phyloP scores from a whole-genome alignment of 2,329 filamentous ascomycete genomes.

The Periconia macrospinosa region DNA sequence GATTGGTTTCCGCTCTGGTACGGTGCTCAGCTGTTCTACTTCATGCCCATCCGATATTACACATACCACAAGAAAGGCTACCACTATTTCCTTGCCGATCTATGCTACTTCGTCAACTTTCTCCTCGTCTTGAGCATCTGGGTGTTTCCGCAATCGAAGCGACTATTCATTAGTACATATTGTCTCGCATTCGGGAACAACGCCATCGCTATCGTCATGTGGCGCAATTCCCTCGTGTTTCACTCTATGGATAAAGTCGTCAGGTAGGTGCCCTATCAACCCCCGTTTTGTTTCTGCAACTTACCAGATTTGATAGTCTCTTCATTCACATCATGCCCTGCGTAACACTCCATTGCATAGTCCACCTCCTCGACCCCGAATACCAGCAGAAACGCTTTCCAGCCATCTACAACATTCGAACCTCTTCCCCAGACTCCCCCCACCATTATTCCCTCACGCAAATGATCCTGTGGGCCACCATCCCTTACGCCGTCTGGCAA shows the following conservation, averaged over 20 bases:
- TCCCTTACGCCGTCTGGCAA: slow-evolving; percentile 94
- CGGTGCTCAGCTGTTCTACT: slow-evolving; percentile 82
- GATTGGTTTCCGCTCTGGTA: slow-evolving; percentile 94
- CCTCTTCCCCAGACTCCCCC: slow-evolving; percentile 66
- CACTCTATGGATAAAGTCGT: slow-evolving; percentile 98
- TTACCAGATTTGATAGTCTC: slow-evolving; percentile 55
- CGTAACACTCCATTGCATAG: slow-evolving; percentile 86
- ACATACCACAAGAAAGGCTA: slow-evolving; percentile 90
- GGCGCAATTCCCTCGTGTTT: slow-evolving; percentile 97
- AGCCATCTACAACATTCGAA: slow-evolving; percentile 80
- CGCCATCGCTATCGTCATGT: slow-evolving; percentile 97
- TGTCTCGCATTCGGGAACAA: slow-evolving; percentile 96
- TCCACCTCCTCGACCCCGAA: slow-evolving; percentile 74
- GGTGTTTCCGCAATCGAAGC: slow-evolving; percentile 87
- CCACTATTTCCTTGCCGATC: slow-evolving; percentile 87
- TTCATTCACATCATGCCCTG: slow-evolving; percentile 99
- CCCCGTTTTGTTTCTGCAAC: background rate
- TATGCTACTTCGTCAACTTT: slow-evolving; percentile 98
- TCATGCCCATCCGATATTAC: slow-evolving; percentile 94
- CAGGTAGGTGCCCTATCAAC: slow-evolving; percentile 53
- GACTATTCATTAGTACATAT: slow-evolving; percentile 88
- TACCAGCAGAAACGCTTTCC: slow-evolving; percentile 74
- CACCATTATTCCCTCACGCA: slow-evolving; percentile 77
- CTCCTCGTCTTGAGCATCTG: slow-evolving; percentile 81
- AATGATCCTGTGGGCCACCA: slow-evolving; percentile 93